Evolutionary conservation across 2,329 filamentous ascomycete genomes (phyloP), one percentile per base, ranked within the genome.

Genomic region (Geosmithia morbida): DNA sequence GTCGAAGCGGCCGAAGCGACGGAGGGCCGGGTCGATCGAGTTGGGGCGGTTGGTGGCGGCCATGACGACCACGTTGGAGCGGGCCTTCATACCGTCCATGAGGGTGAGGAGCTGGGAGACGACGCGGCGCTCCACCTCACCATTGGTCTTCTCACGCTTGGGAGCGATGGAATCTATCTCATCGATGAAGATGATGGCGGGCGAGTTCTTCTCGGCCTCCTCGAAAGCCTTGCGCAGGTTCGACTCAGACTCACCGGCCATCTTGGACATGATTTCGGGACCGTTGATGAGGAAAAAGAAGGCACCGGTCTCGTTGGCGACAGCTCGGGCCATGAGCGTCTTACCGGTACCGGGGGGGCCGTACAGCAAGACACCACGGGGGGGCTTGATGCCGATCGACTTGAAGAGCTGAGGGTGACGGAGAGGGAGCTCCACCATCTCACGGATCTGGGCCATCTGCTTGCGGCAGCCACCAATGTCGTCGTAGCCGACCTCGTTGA

Each of bases 251-350:
- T 98, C 92, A 79, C 92, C 92, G 50, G 92, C 92, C 92, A 97
- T 97, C 80, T 97, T 97, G 50, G 90, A 96, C 92, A 98, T 97
- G 72, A 98, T 97, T 67, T 97, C 92, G 46, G 92, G 92, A 54
- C 92, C 90, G 69, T 97, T 97, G 79, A 98, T 97, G 53, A 97
- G 71, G 81, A 98, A 97, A 74, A 98, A 98, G 75, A 97, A 97
- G 45, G 90, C 90, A 59, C 92, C 92, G 33, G 92, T 97, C 75
- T 97, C 92, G 70, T 97, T 97, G 68, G 92, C 92, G 48, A 98
- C 92, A 53, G 92, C 92, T 68, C 92, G 87, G 61, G 92, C 92
- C 92, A 97, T 97, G 57, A 98, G 73, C 39, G 92, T 98, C 78
- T 98, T 98, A 83, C 92, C 92, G 53, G 92, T 97, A 85, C 92